Conservation (phyloP, 345 rosid genomes). For the Crucihimalaya himalaica region DNA sequence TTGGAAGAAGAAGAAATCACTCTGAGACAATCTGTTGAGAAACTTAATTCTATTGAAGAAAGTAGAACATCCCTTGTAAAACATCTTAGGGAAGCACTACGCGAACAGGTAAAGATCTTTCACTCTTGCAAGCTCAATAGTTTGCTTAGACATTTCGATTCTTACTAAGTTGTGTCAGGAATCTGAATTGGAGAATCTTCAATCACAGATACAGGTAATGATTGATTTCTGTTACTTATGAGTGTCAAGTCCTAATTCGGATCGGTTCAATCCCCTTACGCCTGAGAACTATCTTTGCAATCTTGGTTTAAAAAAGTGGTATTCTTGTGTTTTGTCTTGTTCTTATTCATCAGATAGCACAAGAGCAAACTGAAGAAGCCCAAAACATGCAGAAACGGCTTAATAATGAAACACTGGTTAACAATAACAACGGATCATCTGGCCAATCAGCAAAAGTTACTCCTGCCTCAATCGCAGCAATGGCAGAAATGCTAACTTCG, state of each 20-base stretch:
- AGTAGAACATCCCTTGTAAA: slow-evolving; percentile 64
- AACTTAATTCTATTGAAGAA: slow-evolving; percentile 70
- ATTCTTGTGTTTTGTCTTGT: neutral
- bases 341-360: slow-evolving; percentile 57
- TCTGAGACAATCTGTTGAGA: slow-evolving; percentile 69
- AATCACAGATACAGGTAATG: slow-evolving; percentile 75
- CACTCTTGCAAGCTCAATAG: neutral
- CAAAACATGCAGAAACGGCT: slow-evolving; percentile 62
- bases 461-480: slow-evolving; percentile 85
- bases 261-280: neutral
- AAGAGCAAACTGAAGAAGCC: slow-evolving; percentile 69
- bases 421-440: slow-evolving; percentile 42
- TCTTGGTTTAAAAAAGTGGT: neutral
- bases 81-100: slow-evolving; percentile 76
- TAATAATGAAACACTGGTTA: slow-evolving; percentile 28
- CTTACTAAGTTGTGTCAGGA: slow-evolving; percentile 49
- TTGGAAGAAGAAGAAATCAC: slow-evolving; percentile 68
- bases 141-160: neutral
- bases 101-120: slow-evolving; percentile 57
- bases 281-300: neutral
- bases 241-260: neutral
- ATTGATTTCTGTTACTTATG: neutral
- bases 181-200: slow-evolving; percentile 74
- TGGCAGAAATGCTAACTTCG: slow-evolving; percentile 65
- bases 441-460: slow-evolving; percentile 58